These are phyloP conservation scores for Apophysomyces sp. DNA, from an alignment of 371 early-diverging fungal genomes.

Conservation along the genomic window DNA sequence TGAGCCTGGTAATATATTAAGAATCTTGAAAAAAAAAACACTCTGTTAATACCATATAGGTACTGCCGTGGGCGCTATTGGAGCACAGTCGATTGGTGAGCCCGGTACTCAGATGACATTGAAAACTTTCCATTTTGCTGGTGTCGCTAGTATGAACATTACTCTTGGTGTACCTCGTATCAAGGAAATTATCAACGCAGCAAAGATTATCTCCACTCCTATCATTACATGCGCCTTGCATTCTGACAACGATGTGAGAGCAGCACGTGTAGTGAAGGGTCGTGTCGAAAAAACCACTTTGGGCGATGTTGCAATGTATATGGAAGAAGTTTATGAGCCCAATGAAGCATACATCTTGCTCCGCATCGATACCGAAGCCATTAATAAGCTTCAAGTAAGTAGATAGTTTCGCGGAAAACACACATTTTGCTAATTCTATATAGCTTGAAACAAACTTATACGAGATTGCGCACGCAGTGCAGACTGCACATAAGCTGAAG, in stretches of 20 bases:
- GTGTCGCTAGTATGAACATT: slow-evolving; percentile 99
- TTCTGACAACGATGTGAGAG: slow-evolving; percentile 62
- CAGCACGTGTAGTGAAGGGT: slow-evolving; percentile 95
- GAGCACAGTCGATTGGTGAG: slow-evolving; percentile 99
- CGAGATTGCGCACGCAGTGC: slow-evolving; percentile 78
- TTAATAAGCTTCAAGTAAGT: slow-evolving; percentile 66
- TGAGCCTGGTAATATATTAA: slow-evolving; percentile 71
- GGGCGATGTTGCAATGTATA: slow-evolving; percentile 88
- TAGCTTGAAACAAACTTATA: slow-evolving; percentile 84
- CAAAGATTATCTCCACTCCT: slow-evolving; percentile 94
- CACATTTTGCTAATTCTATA: background rate
- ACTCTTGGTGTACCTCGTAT: slow-evolving; percentile 99
- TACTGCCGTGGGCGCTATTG: slow-evolving; percentile 96
- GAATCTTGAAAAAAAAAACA: slow-evolving; percentile 2
- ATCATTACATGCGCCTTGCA: slow-evolving; percentile 87
- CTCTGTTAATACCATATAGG: slow-evolving; percentile 2
- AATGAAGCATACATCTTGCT: slow-evolving; percentile 78
- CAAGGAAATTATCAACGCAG: slow-evolving; percentile 95
- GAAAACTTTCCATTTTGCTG: slow-evolving; percentile 99
- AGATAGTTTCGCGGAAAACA: background rate
- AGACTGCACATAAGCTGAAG: slow-evolving; percentile 84
- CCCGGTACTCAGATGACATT: slow-evolving; percentile 99
- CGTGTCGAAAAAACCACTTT: slow-evolving; percentile 89
- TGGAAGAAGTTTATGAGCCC: slow-evolving; percentile 86
- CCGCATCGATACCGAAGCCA: slow-evolving; percentile 79